Evolutionary conservation across 768 basidiomycete genomes (phyloP), one percentile per base, ranked within the genome.

Genomic region (Pisolithus microcarpus): DNA sequence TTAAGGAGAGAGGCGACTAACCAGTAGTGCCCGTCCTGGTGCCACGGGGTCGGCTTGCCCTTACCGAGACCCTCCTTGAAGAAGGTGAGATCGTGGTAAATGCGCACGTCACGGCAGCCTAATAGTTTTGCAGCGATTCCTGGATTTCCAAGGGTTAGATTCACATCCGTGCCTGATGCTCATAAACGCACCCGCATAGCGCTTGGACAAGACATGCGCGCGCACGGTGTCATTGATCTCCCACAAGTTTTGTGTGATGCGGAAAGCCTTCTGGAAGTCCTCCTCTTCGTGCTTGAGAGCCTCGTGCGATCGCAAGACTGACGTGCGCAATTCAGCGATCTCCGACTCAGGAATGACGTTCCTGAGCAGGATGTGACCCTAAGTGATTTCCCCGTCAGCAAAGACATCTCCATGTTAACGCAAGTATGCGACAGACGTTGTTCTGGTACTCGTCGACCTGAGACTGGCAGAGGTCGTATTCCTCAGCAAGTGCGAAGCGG

Each of bases 211-310:
- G 31, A 50, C 49, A 19, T 50, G 49, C 19, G 30, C 42, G 6
- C 49, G 49, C 1, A 50, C 49, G 30, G 43, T 26, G 36, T 50
- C 30, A 42, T 50, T 44, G 30, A 44, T 38, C 36, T 50, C 49
- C 49, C 49, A 50, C 13, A 50, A 19, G 26, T 50, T 50, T 24
- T 50, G 40, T 5, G 49, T 50, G 8, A 43, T 30, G 19, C 49
- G 49, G 49, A 50, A 50, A n/a, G 49, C 49, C 43, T 50, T 44
- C 18, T 50, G 30, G 49, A 43, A 50, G 49, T 40, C 34, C 31
- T 50, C 49, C 10, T 50, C 49, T 23, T 43, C 42, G 5, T n/a
- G 23, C 19, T 43, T 19, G 23, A 50, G 49, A 16, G 36, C 42
- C 3, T 50, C 40, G 13, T 50, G 49, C 4, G 49, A 19, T 36